A percentile compares a stretch with the other conserved stretches of the same genome.
Conservation (phyloP, 2,329 filamentous ascomycete species). For the Botrytis deweyae region DNA sequence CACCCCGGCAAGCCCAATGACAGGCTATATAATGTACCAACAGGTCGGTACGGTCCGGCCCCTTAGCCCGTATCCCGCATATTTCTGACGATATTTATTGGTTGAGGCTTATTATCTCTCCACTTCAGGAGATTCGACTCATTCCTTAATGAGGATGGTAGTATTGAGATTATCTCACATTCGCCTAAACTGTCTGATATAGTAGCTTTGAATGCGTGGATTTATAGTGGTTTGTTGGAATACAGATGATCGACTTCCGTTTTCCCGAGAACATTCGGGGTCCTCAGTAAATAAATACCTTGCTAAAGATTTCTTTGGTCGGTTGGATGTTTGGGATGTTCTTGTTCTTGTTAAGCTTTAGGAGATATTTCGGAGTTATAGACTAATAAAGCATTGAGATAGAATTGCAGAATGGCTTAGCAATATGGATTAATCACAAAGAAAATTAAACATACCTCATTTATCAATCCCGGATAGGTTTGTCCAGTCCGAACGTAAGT, state of each 20-base stretch:
- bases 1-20: neutral
- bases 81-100: neutral
- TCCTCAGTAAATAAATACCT: no score
- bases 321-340: neutral
- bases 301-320: neutral
- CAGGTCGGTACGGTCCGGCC: neutral
- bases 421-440: neutral
- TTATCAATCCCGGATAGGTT: neutral
- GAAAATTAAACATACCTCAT: neutral
- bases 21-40: neutral
- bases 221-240: neutral
- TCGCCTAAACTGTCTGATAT: neutral
- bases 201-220: neutral
- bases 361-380: neutral
- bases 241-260: neutral
- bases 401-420: neutral
- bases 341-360: neutral
- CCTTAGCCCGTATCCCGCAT: neutral
- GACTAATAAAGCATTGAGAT: neutral
- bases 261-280: neutral
- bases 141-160: neutral
- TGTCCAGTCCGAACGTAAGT: neutral
- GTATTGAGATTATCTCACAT: neutral
- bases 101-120: neutral
- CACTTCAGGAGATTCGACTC: neutral